Evolutionary conservation across 139 green algal genomes (phyloP).

Genomic region (Picochlorum sp.): DNA sequence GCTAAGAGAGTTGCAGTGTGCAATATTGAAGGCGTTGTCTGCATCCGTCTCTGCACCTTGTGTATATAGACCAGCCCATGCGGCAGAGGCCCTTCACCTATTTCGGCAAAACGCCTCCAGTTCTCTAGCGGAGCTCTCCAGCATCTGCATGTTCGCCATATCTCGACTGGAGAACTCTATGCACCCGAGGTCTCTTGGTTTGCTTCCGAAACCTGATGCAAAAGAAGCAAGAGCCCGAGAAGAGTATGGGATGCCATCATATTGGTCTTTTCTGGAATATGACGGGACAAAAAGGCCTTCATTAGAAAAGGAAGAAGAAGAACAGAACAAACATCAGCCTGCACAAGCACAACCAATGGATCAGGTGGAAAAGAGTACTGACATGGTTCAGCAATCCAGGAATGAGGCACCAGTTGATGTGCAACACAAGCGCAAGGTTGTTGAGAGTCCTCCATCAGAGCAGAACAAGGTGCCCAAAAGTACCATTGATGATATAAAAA

Average conservation of each 20-base stretch:
- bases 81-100: background rate
- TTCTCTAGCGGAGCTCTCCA: background rate
- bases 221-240: background rate
- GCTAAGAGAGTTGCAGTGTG: background rate
- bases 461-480: too few relatives aligned
- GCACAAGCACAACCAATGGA: too few relatives aligned
- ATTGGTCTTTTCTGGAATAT: slow-evolving; percentile 1
- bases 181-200: background rate
- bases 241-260: background rate
- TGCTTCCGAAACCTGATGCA: background rate
- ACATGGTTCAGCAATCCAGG: too few relatives aligned
- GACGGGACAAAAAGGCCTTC: background rate
- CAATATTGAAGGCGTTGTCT: background rate
- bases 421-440: too few relatives aligned
- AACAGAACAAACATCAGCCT: too few relatives aligned
- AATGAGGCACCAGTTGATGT: too few relatives aligned
- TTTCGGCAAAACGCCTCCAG: background rate
- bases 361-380: too few relatives aligned
- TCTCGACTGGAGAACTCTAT: background rate
- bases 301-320: too few relatives aligned
- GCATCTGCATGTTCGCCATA: background rate
- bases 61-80: background rate
- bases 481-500: too few relatives aligned
- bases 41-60: background rate
- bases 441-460: too few relatives aligned